phyloP scores from a whole-genome alignment of 208 protist species.

The Trypanosoma scelopori region DNA sequence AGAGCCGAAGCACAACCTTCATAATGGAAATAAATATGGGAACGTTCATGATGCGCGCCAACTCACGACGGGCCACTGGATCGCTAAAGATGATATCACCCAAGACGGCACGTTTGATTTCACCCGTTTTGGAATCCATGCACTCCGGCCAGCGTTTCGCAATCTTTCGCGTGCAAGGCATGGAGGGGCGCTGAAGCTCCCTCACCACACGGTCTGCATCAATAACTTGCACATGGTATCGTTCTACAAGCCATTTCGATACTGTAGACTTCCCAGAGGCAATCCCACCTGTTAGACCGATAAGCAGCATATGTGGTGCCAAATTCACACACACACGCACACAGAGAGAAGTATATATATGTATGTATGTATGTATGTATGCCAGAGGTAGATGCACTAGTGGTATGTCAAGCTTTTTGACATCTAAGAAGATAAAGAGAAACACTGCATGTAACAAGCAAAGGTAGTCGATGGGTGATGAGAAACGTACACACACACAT shows the following conservation, averaged over 20 bases:
- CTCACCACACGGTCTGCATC: conserved; percentile 79
- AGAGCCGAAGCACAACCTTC: conserved; percentile 43
- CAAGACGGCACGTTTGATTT: conserved; percentile 63
- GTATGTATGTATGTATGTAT: too few species aligned
- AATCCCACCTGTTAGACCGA: conserved; percentile 92
- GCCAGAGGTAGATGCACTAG: too few species aligned
- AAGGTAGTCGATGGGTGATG: not conserved
- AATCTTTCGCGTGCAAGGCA: conserved; percentile 63
- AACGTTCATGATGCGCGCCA: conserved; percentile 76
- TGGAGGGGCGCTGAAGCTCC: conserved; percentile 69
- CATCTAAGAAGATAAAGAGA: not conserved
- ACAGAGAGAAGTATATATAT: too few species aligned
- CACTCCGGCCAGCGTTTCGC: conserved; percentile 67
- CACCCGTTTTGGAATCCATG: conserved; percentile 56
- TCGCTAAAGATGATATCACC: conserved; percentile 80
- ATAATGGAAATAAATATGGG: conserved; percentile 77
- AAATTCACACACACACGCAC: conserved; percentile 4
- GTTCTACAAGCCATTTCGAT: conserved; percentile 42
- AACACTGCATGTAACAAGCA: not conserved
- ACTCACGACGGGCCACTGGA: conserved; percentile 41
- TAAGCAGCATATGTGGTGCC: conserved; percentile 60
- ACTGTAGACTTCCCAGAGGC: conserved; percentile 91
- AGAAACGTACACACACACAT: not conserved
- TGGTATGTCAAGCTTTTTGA: too few species aligned
- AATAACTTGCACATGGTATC: conserved; percentile 68